Evolutionary conservation across 2,329 filamentous ascomycete species (phyloP).

Genomic region (Hypoxylon sp.): DNA sequence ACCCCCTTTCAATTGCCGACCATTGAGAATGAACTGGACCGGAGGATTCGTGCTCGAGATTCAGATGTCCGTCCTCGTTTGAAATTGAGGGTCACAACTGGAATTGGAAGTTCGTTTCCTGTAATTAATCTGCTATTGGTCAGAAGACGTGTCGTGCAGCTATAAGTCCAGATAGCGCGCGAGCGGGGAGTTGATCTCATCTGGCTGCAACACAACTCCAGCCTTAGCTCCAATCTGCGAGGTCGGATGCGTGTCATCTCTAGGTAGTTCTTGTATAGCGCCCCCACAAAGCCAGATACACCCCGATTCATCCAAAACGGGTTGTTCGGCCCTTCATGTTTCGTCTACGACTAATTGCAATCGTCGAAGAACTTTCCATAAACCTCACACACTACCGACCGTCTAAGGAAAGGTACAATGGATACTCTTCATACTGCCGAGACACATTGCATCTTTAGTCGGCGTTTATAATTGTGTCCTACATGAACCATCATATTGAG

Average conservation of each 20-base stretch:
- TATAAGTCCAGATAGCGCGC: slow-evolving; percentile 14
- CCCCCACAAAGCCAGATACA: slow-evolving; percentile 1
- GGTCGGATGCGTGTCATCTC: too few species aligned
- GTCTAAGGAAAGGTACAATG: not conserved
- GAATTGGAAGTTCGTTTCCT: slow-evolving; percentile 25
- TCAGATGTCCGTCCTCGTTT: slow-evolving; percentile 20
- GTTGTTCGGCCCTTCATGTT: not conserved
- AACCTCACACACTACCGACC: not conserved
- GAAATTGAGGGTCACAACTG: slow-evolving; percentile 19
- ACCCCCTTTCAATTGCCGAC: slow-evolving; percentile 27
- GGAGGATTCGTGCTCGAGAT: slow-evolving; percentile 10
- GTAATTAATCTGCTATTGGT: slow-evolving; percentile 26
- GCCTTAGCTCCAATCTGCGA: slow-evolving; percentile 22
- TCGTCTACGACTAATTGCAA: slow-evolving; percentile 1
- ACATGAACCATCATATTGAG: slow-evolving; percentile 5
- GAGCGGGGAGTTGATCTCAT: slow-evolving; percentile 28
- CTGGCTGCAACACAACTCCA: slow-evolving; percentile 25
- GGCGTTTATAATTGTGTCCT: not conserved
- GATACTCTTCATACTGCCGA: too few species aligned
- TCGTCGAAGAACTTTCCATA: not conserved
- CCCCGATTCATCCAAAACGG: not conserved
- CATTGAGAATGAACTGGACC: slow-evolving; percentile 8
- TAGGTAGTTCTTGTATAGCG: not conserved
- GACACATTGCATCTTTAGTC: slow-evolving; percentile 1
- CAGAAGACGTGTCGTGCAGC: slow-evolving; percentile 16